These are phyloP conservation scores for Orbilia javanica DNA, from an alignment of 2,329 filamentous ascomycete species.

Conservation along the genomic window DNA sequence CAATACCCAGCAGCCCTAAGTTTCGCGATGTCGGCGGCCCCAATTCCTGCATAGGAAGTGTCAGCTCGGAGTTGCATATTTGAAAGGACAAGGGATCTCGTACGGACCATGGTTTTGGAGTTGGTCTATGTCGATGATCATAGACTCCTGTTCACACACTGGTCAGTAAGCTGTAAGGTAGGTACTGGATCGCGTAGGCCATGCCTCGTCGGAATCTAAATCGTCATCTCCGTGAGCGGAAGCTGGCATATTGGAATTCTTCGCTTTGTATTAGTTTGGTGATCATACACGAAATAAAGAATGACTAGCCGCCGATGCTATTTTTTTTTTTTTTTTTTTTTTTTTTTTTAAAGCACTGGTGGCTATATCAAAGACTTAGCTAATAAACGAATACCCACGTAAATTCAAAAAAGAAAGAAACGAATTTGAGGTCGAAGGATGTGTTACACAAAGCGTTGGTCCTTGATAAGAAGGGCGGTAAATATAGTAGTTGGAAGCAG, in stretches of 20 bases:
- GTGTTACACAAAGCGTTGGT: neutral
- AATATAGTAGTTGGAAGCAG: neutral
- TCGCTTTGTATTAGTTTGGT: neutral
- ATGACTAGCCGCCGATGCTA: neutral
- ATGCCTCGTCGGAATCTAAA: conserved; percentile 56
- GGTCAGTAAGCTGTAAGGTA: neutral
- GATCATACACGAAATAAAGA: neutral
- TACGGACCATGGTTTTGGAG: conserved; percentile 74
- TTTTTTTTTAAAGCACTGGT: too few relatives aligned
- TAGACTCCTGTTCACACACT: conserved; percentile 66
- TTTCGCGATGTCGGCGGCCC: conserved; percentile 75
- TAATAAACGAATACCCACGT: neutral
- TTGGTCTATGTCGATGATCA: conserved; percentile 76
- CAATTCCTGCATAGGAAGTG: conserved; percentile 68
- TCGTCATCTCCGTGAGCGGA: conserved; percentile 42
- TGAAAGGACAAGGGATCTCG: neutral
- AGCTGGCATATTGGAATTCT: conserved; percentile 40
- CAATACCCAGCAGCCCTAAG: conserved; percentile 74
- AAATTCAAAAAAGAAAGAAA: neutral
- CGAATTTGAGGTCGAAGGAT: neutral
- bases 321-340: too few relatives aligned
- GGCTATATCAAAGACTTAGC: neutral
- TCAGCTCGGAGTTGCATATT: neutral
- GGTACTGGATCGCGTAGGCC: neutral
- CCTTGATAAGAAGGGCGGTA: neutral